phyloP scores from a whole-genome alignment of 2,329 filamentous ascomycete species.

The Ceratocystiopsis minuta region DNA sequence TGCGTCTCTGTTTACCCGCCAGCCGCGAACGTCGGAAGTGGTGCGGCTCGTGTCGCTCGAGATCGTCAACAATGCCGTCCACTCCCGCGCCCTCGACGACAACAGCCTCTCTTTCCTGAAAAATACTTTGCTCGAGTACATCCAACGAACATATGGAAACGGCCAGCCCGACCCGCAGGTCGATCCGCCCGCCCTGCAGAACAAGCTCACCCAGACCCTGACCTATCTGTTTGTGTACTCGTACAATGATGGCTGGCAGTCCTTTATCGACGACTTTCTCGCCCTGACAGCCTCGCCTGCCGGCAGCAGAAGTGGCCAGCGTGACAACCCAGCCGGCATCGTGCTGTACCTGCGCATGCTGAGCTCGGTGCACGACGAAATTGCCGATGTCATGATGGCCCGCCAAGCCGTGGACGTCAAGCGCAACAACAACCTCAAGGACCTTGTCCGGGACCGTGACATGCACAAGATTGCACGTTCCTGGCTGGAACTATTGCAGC shows the following conservation, averaged over 20 bases:
- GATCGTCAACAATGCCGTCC: slow-evolving; percentile 80
- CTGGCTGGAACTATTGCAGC: slow-evolving; percentile 77
- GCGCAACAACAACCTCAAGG: slow-evolving; percentile 78
- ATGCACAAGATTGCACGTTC: slow-evolving; percentile 74
- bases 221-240: slow-evolving; percentile 83
- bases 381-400: slow-evolving; percentile 77
- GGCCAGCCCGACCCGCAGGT: slow-evolving; percentile 25
- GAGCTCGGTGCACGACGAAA: slow-evolving; percentile 86
- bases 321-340: slow-evolving; percentile 58
- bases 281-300: slow-evolving; percentile 45
- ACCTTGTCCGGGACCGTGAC: slow-evolving; percentile 70
- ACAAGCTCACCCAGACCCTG: slow-evolving; percentile 90
- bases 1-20: slow-evolving; percentile 65
- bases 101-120: slow-evolving; percentile 59
- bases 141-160: slow-evolving; percentile 54
- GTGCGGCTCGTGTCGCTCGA: slow-evolving; percentile 81
- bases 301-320: slow-evolving; percentile 34
- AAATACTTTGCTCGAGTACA: slow-evolving; percentile 65
- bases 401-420: slow-evolving; percentile 64
- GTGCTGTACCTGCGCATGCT: slow-evolving; percentile 79
- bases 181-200: slow-evolving; percentile 68
- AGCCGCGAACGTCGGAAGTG: slow-evolving; percentile 59
- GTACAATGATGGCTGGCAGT: slow-evolving; percentile 73
- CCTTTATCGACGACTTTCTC: slow-evolving; percentile 81
- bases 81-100: slow-evolving; percentile 57